Percentiles rank a stretch among this genome's conserved stretches.
Evolutionary conservation across 1,284 basidiomycete genomes (phyloP).

Genomic region (Tilletia horrida): DNA sequence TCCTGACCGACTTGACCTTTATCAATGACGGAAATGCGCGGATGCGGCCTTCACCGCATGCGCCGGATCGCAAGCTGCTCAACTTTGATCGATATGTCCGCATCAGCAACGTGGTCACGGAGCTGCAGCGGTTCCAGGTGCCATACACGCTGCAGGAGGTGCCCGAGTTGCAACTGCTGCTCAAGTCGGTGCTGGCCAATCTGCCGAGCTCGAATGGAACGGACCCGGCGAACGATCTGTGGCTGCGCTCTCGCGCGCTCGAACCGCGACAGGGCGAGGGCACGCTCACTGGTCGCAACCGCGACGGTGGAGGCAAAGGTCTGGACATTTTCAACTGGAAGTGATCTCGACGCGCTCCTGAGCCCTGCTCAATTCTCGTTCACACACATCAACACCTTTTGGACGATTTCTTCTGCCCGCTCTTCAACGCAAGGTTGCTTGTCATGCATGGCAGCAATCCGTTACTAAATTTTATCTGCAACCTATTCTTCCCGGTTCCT

Average conservation of each 20-base stretch:
- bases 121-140: constrained; percentile 89
- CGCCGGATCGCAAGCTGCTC: constrained; percentile 74
- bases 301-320: constrained; percentile 27
- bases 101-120: constrained; percentile 57
- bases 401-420: neutral
- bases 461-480: too few relatives aligned
- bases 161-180: constrained; percentile 74
- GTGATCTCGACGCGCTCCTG: constrained; percentile 1
- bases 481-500: too few relatives aligned
- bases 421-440: neutral
- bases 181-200: constrained; percentile 55
- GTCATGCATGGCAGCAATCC: too few relatives aligned
- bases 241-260: constrained; percentile 48
- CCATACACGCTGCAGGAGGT: constrained; percentile 77
- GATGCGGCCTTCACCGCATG: constrained; percentile 69
- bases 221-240: constrained; percentile 46
- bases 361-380: too few relatives aligned
- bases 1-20: constrained; percentile 89
- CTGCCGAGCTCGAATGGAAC: constrained; percentile 35
- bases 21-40: constrained; percentile 91
- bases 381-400: too few relatives aligned
- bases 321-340: constrained; percentile 49
- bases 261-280: constrained; percentile 44
- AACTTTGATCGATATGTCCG: constrained; percentile 74
- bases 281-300: constrained; percentile 28